phyloP scores from a whole-genome alignment of 139 green algal species.

The Coccomyxa sp. region DNA sequence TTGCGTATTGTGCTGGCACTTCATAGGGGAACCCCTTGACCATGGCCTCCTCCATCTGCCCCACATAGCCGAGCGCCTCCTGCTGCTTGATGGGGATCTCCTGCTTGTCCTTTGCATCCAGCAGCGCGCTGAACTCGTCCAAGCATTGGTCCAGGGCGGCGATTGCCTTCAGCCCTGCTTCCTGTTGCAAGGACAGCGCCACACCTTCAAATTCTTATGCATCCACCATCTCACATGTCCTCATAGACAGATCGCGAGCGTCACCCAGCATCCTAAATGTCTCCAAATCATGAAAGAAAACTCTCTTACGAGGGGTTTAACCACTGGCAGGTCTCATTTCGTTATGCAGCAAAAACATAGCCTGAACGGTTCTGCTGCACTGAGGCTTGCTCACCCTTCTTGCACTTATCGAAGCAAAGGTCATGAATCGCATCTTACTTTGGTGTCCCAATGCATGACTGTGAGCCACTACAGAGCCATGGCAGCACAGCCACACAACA shows the following conservation, averaged over 20 bases:
- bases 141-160: conserved; percentile 44
- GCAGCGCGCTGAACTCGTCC: conserved; percentile 59
- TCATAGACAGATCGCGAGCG: neutral
- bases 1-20: conserved; percentile 82
- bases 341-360: neutral
- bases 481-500: no score
- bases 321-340: neutral
- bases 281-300: no score
- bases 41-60: conserved; percentile 89
- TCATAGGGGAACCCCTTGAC: conserved; percentile 89
- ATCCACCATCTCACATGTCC: neutral
- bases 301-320: neutral
- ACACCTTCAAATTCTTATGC: neutral
- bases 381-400: neutral
- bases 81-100: conserved; percentile 74
- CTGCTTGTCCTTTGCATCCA: conserved; percentile 85
- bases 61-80: conserved; percentile 77
- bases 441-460: neutral
- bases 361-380: neutral
- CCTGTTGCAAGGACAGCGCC: conserved; percentile 21
- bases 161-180: conserved; percentile 32
- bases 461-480: neutral
- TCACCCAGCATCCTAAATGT: neutral
- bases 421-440: neutral
- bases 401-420: neutral